phyloP scores from a whole-genome alignment of 2,329 filamentous ascomycete species.

The Diaporthe velutina region DNA sequence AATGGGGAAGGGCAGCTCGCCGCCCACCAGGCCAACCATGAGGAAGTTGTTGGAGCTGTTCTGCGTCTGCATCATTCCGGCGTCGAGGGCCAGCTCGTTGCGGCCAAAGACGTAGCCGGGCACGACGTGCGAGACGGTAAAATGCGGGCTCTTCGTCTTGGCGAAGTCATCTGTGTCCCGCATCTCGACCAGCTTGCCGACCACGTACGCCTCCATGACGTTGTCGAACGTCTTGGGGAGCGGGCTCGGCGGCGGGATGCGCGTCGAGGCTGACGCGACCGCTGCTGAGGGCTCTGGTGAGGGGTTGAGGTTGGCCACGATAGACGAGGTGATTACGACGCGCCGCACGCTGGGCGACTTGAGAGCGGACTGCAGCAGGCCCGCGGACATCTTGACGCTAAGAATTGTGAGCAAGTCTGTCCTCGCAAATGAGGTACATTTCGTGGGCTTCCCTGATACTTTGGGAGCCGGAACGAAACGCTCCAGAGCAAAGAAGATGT shows the following conservation, averaged over 20 bases:
- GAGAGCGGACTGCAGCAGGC: slow-evolving; percentile 43
- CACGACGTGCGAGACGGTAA: slow-evolving; percentile 45
- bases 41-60: slow-evolving; percentile 48
- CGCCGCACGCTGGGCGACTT: slow-evolving; percentile 42
- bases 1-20: slow-evolving; percentile 40
- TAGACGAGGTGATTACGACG: slow-evolving; percentile 46
- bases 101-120: slow-evolving; percentile 47
- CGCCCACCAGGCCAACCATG: slow-evolving; percentile 42
- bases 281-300: slow-evolving; percentile 22
- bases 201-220: slow-evolving; percentile 42
- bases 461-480: background rate
- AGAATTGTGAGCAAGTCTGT: background rate
- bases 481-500: background rate
- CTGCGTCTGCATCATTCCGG: slow-evolving; percentile 42
- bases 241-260: slow-evolving; percentile 41
- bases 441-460: background rate
- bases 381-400: slow-evolving; percentile 40
- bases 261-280: slow-evolving; percentile 40
- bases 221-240: slow-evolving; percentile 39
- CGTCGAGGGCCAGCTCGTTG: slow-evolving; percentile 45
- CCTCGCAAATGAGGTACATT: background rate
- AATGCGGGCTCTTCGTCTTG: slow-evolving; percentile 42
- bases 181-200: slow-evolving; percentile 43
- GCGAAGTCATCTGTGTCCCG: slow-evolving; percentile 44
- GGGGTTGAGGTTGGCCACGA: slow-evolving; percentile 42